phyloP scores from a whole-genome alignment of 2,329 filamentous ascomycete genomes.

The Colletotrichum kahawae region DNA sequence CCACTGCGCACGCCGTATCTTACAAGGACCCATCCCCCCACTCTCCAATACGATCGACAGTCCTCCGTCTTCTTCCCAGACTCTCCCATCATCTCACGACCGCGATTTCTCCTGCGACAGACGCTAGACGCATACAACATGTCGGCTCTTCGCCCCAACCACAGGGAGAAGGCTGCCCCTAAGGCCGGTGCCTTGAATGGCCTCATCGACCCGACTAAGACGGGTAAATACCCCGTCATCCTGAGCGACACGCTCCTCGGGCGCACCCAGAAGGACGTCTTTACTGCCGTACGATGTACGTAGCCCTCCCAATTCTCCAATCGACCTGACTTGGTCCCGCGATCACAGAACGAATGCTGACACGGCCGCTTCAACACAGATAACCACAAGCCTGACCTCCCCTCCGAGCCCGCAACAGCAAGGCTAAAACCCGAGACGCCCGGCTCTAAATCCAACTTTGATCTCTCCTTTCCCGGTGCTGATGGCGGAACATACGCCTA shows the following conservation, averaged over 20 bases:
- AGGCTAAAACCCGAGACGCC: slow-evolving; percentile 56
- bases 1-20: neutral
- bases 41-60: slow-evolving; percentile 11
- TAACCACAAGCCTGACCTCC: slow-evolving; percentile 64
- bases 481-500: slow-evolving; percentile 62
- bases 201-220: slow-evolving; percentile 64
- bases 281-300: slow-evolving; percentile 66
- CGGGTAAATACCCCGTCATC: slow-evolving; percentile 66
- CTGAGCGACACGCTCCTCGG: slow-evolving; percentile 66
- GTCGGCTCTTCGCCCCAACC: slow-evolving; percentile 24
- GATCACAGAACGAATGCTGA: neutral
- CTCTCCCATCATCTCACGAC: neutral
- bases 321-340: neutral
- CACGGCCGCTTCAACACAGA: slow-evolving; percentile 43
- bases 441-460: slow-evolving; percentile 57
- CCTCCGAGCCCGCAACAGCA: slow-evolving; percentile 52
- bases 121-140: slow-evolving; percentile 1
- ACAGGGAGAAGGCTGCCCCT: slow-evolving; percentile 21
- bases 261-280: slow-evolving; percentile 60
- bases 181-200: slow-evolving; percentile 27
- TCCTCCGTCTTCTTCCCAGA: neutral
- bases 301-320: neutral
- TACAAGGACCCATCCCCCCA: slow-evolving; percentile 8
- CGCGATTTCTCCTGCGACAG: neutral
- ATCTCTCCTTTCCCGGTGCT: slow-evolving; percentile 59